These are phyloP conservation scores for Aureobasidium namibiae DNA, from an alignment of 2,329 filamentous ascomycete genomes.

Conservation along the genomic window DNA sequence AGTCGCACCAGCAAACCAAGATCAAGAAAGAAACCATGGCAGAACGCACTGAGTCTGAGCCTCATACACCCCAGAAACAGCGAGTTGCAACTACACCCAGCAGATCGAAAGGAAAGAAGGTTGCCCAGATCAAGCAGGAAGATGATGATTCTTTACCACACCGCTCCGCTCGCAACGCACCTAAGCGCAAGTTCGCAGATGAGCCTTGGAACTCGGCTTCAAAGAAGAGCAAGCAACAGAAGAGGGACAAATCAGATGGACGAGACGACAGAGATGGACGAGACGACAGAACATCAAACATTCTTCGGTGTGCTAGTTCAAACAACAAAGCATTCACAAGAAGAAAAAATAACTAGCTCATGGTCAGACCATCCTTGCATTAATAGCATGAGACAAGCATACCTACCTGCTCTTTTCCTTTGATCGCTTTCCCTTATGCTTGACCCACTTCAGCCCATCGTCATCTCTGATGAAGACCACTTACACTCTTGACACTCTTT, in stretches of 20 bases:
- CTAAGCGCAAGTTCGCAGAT: background rate
- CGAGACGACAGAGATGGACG: background rate
- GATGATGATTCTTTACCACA: background rate
- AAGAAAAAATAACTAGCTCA: no score
- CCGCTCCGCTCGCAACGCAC: background rate
- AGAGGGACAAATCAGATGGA: background rate
- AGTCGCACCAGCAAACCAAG: background rate
- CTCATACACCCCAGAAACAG: background rate
- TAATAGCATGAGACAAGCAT: no score
- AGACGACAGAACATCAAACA: no score
- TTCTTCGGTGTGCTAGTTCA: no score
- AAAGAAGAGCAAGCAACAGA: background rate
- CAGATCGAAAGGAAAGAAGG: background rate
- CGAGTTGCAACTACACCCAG: background rate
- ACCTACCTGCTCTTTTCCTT: no score
- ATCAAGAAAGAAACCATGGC: no score
- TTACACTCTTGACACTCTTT: no score
- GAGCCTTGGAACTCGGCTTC: background rate
- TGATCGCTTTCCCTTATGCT: no score
- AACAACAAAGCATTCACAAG: no score
- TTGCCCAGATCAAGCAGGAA: background rate
- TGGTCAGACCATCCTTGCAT: no score
- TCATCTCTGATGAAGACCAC: no score
- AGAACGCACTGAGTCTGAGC: background rate
- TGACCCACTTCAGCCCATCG: no score